These are phyloP conservation scores for Colletotrichum tropicale DNA, from an alignment of 2,329 filamentous ascomycete species.

Conservation along the genomic window DNA sequence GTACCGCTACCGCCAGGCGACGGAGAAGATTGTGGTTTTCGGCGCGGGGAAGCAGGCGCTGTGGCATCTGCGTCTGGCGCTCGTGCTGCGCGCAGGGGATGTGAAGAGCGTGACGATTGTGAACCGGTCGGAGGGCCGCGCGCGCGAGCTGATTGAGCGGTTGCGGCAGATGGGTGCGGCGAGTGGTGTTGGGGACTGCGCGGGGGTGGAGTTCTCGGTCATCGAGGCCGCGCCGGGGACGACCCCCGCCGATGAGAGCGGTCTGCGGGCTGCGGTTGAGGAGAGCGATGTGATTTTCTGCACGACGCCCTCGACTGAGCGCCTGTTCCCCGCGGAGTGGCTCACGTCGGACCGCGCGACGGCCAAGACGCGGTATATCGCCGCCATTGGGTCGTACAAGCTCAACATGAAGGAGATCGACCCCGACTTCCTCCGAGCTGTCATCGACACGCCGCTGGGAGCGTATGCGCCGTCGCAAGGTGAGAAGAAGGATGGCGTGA, in stretches of 20 bases:
- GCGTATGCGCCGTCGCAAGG: slow-evolving; percentile 8
- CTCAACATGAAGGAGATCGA: slow-evolving; percentile 37
- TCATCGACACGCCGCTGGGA: slow-evolving; percentile 18
- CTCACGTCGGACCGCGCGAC: slow-evolving; percentile 18
- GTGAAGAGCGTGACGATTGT: slow-evolving; percentile 34
- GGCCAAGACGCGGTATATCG: slow-evolving; percentile 29
- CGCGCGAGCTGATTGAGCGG: slow-evolving; percentile 6
- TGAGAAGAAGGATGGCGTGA: slow-evolving; percentile 7
- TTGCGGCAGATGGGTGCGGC: slow-evolving; percentile 25
- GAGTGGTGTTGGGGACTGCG: background rate
- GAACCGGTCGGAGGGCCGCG: slow-evolving; percentile 30
- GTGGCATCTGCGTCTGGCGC: slow-evolving; percentile 72
- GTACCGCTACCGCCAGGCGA: slow-evolving; percentile 20
- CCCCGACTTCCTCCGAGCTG: slow-evolving; percentile 27
- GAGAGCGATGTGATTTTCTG: slow-evolving; percentile 34
- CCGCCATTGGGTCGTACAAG: slow-evolving; percentile 35
- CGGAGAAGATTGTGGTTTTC: slow-evolving; percentile 26
- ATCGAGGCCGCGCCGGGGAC: slow-evolving; percentile 11
- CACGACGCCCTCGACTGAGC: slow-evolving; percentile 32
- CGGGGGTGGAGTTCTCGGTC: background rate
- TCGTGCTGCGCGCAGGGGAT: slow-evolving; percentile 49
- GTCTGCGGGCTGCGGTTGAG: slow-evolving; percentile 15
- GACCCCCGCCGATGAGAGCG: slow-evolving; percentile 16
- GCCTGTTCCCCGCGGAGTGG: slow-evolving; percentile 28
- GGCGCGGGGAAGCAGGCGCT: slow-evolving; percentile 39